Base-by-base conservation (phyloP, 306 rosid species). In the Lablab purpureus region DNA sequence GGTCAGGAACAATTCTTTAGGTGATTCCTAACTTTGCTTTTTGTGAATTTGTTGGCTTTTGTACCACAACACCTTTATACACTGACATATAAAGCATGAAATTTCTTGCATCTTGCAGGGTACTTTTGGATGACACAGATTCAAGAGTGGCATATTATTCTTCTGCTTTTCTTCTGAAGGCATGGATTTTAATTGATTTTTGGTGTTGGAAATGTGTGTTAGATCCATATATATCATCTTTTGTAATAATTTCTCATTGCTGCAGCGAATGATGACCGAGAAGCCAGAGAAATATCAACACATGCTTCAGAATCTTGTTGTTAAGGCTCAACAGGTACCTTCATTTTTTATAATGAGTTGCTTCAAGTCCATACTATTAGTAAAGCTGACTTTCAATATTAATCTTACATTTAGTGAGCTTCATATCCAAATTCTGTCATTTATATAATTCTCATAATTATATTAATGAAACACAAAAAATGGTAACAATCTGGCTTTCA, bases 291-390 rank as follows among this genome's bases (percentile, higher is more conserved):
- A 86, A 81, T 96, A 96, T 89, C 99, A 96, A 55, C 81, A 91
- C 84, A 91, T 93, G 94, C 97, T 96, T 87, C 98, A 96, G 83
- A 93, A 87, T 89, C 98, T 96, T 71, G 87, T 96, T 56, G 92
- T 93, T 66, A 90, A 89, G 87, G 99, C 99, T 82, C 99, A 96
- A 87, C 99, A 96, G 99, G 99, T 96, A 88, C 79, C 76, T n/a
- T 36, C 17, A 21, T 9, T 43, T 71, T 67, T 67, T 67, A 67
- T 74, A 65, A 63, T 84, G 40, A 75, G 58, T 70, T 75, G 73
- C 76, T 69, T 79, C 79, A 68, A 76, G 55, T 63, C 25, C 32
- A 49, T 47, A 76, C 45, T 71, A 59, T 55, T 51, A 46, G 43
- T 54, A 67, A 78, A 36, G 12, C 72, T 77, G 56, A 36, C 23